A percentile compares a stretch with the other conserved stretches of the same genome.
Conservation (phyloP, 176 grass and related monocot genomes). For the Bolboschoenus planiculmis region DNA sequence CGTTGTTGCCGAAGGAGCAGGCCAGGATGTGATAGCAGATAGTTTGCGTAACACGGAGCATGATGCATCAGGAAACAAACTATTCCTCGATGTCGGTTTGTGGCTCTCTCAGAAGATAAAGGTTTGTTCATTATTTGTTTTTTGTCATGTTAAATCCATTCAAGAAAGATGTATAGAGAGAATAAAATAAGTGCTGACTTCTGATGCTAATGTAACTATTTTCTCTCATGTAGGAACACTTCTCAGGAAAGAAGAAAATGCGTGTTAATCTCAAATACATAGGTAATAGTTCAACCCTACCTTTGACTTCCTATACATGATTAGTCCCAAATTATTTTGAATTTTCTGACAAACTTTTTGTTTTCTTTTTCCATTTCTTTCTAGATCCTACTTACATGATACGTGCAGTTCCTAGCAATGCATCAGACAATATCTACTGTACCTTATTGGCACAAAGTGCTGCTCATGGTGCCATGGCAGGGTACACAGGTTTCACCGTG, state of each 20-base stretch:
- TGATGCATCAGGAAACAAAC: slow-evolving; percentile 96
- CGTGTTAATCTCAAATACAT: slow-evolving; percentile 98
- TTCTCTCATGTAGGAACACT: slow-evolving; percentile 29
- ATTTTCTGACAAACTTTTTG: neutral
- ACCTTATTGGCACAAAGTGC: slow-evolving; percentile 90
- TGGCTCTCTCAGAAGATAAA: slow-evolving; percentile 98
- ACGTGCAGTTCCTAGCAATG: slow-evolving; percentile 90
- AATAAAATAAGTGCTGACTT: neutral
- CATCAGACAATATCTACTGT: slow-evolving; percentile 93
- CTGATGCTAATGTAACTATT: neutral
- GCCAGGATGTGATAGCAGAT: slow-evolving; percentile 82
- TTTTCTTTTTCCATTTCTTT: slow-evolving; percentile 10
- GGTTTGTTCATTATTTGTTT: slow-evolving; percentile 27
- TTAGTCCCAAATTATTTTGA: neutral
- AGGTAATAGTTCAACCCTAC: slow-evolving; percentile 32
- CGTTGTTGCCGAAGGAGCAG: slow-evolving; percentile 87
- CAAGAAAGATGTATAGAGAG: neutral
- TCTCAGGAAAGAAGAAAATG: slow-evolving; percentile 51
- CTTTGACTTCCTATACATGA: neutral
- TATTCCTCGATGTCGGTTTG: slow-evolving; percentile 89
- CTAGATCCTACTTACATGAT: slow-evolving; percentile 99
- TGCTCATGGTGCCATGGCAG: slow-evolving; percentile 96
- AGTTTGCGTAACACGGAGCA: slow-evolving; percentile 53
- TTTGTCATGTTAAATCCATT: neutral
- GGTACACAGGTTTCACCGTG: slow-evolving; percentile 88